Conservation (phyloP, 2,329 filamentous ascomycete genomes). For the Aspergillus japonicus region DNA sequence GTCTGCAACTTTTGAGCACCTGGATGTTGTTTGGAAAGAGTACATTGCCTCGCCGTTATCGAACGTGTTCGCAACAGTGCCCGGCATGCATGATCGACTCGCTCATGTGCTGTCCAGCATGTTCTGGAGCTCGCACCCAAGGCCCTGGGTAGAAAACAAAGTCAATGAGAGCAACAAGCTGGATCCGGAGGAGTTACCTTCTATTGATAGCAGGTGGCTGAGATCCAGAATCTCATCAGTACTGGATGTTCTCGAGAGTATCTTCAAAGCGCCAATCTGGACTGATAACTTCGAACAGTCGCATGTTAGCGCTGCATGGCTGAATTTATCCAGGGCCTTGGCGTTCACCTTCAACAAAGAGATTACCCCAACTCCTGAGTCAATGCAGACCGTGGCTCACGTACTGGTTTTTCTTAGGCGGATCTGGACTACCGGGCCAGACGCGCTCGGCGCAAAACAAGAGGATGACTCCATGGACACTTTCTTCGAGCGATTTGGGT, state of each 20-base stretch:
- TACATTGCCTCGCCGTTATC: conserved; percentile 66
- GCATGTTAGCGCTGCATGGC: conserved; percentile 59
- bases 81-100: conserved; percentile 58
- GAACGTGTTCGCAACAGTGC: conserved; percentile 52
- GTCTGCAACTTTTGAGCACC: conserved; percentile 60
- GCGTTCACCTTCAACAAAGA: conserved; percentile 71
- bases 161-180: conserved; percentile 61
- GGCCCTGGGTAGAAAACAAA: conserved; percentile 73
- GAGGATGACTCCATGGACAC: conserved; percentile 26
- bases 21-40: conserved; percentile 76
- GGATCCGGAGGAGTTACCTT: conserved; percentile 72
- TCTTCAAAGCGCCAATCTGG: conserved; percentile 54
- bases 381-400: conserved; percentile 73
- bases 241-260: conserved; percentile 58
- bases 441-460: conserved; percentile 33
- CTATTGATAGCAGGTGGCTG: conserved; percentile 83
- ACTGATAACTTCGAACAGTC: conserved; percentile 42
- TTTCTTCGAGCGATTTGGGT: conserved; percentile 52
- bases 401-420: conserved; percentile 68
- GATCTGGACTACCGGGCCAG: conserved; percentile 62
- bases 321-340: conserved; percentile 61
- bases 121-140: conserved; percentile 49
- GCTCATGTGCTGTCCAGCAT: conserved; percentile 72
- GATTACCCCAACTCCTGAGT: conserved; percentile 82
- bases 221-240: conserved; percentile 67